phyloP scores from a whole-genome alignment of 2,329 filamentous ascomycete genomes.

The Rutstroemia sp. region DNA sequence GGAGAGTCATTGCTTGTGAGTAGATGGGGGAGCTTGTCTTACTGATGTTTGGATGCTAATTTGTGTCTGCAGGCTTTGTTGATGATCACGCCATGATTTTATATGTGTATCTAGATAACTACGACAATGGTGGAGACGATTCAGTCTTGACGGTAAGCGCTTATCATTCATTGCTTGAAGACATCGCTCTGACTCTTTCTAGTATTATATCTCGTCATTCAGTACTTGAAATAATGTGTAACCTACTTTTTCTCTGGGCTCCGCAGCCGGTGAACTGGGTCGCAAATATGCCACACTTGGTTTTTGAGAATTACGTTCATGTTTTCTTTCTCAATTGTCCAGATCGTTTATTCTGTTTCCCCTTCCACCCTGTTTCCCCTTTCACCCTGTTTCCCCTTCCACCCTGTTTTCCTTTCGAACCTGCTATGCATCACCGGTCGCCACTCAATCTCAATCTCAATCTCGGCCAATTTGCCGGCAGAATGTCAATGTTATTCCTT shows the following conservation, averaged over 20 bases:
- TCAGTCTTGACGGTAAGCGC: constrained; percentile 65
- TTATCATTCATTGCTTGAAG: not conserved
- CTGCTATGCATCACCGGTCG: too few relatives aligned
- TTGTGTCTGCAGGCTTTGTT: constrained; percentile 49
- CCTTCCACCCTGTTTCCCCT: too few relatives aligned
- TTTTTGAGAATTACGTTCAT: too few relatives aligned
- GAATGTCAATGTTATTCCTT: too few relatives aligned
- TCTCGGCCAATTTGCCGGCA: too few relatives aligned
- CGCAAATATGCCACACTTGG: too few relatives aligned
- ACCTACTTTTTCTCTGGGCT: not conserved
- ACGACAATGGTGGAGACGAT: constrained; percentile 59
- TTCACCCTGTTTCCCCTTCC: too few relatives aligned
- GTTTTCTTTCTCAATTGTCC: too few relatives aligned
- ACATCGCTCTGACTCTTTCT: not conserved
- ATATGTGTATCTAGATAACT: constrained; percentile 72
- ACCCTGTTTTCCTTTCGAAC: too few relatives aligned
- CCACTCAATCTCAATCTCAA: too few relatives aligned
- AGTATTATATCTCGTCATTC: not conserved
- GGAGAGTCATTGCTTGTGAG: constrained; percentile 83
- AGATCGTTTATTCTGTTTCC: too few relatives aligned
- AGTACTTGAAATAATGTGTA: not conserved
- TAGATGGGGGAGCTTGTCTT: constrained; percentile 10
- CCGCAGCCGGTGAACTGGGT: not conserved
- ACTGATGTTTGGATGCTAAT: constrained; percentile 14
- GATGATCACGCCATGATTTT: constrained; percentile 74